These are phyloP conservation scores for Mycena albidolilacea DNA, from an alignment of 768 basidiomycete species.

Conservation along the genomic window DNA sequence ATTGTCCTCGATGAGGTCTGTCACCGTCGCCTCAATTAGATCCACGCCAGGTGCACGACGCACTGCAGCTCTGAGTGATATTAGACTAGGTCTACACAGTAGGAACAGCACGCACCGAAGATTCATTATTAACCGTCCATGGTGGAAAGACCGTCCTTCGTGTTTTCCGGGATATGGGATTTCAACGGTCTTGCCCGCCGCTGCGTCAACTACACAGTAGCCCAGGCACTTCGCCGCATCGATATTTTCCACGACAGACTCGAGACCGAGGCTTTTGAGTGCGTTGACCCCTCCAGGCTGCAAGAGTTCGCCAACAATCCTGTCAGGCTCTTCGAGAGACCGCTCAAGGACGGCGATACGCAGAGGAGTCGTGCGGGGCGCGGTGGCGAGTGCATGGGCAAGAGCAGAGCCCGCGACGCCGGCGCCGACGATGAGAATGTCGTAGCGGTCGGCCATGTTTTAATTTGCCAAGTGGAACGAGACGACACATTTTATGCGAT, in stretches of 20 bases:
- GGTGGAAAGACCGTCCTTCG: constrained; percentile 93
- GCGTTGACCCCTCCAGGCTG: constrained; percentile 93
- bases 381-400: constrained; percentile 84
- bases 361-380: constrained; percentile 69
- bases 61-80: constrained; percentile 60
- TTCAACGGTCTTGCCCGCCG: constrained; percentile 76
- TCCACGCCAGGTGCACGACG: constrained; percentile 75
- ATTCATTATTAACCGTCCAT: constrained; percentile 89
- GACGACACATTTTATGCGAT: constrained; percentile 18
- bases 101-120: constrained; percentile 59
- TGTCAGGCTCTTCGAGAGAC: constrained; percentile 92
- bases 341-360: constrained; percentile 91
- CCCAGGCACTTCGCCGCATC: constrained; percentile 88
- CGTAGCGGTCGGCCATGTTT: constrained; percentile 58
- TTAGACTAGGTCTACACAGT: neutral
- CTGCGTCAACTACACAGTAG: constrained; percentile 84
- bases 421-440: constrained; percentile 92
- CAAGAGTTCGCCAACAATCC: constrained; percentile 97
- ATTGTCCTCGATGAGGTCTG: constrained; percentile 77
- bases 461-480: constrained; percentile 6
- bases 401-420: constrained; percentile 92
- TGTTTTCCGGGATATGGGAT: constrained; percentile 87
- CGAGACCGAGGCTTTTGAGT: constrained; percentile 83
- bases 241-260: constrained; percentile 84
- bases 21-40: constrained; percentile 88